Evolutionary conservation across 495 filamentous ascomycete species (phyloP).

Genomic region (Usnea hakonensis): DNA sequence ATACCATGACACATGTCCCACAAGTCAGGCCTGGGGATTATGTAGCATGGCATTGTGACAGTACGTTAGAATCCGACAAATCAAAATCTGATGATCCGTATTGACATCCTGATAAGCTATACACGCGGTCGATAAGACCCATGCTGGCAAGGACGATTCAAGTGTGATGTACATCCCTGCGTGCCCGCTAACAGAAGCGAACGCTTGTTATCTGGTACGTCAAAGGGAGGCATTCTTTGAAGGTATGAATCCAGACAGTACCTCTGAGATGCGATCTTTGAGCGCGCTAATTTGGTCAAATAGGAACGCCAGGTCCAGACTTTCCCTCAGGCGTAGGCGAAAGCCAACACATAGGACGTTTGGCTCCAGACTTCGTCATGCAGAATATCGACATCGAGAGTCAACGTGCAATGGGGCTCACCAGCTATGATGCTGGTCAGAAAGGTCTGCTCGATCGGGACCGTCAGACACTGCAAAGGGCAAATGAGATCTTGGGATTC

Average conservation of each 20-base stretch:
- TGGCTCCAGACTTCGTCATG: conserved; percentile 23
- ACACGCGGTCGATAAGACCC: conserved; percentile 78
- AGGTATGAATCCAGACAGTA: conserved; percentile 29
- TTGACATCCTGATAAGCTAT: conserved; percentile 14
- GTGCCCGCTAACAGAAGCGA: conserved; percentile 69
- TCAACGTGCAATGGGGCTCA: conserved; percentile 23
- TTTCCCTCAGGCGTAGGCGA: conserved; percentile 53
- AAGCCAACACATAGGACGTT: conserved; percentile 19
- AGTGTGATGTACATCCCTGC: conserved; percentile 84
- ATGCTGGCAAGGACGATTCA: conserved; percentile 61
- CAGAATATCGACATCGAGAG: conserved; percentile 19
- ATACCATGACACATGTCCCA: conserved; percentile 75
- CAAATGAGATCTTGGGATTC: conserved; percentile 22
- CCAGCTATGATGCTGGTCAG: conserved; percentile 5
- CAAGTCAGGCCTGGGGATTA: conserved; percentile 74
- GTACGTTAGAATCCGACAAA: conserved; percentile 34
- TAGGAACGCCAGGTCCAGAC: conserved; percentile 54
- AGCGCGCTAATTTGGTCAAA: neutral
- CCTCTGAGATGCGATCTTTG: neutral
- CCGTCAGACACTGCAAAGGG: conserved; percentile 7
- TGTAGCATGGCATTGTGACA: conserved; percentile 88
- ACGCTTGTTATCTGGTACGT: conserved; percentile 57
- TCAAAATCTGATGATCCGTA: neutral
- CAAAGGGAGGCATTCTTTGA: conserved; percentile 59
- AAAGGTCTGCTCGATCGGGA: conserved; percentile 5